Percentiles rank a stretch among this genome's conserved stretches.
Evolutionary conservation across 2,329 filamentous ascomycete genomes (phyloP).

Genomic region (Fulvia fulva): DNA sequence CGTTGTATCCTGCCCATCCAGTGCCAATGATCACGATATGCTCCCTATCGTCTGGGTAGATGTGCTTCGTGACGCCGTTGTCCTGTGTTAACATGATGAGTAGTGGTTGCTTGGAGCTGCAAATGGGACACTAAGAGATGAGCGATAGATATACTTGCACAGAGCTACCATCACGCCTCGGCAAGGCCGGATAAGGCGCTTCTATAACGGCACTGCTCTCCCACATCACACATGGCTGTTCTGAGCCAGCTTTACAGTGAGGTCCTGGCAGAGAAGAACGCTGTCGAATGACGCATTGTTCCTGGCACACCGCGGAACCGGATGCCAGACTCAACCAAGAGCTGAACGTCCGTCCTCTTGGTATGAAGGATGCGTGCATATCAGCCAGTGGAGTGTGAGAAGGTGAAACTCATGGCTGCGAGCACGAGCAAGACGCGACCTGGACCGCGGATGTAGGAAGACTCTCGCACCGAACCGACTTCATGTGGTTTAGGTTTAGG

Average conservation of each 20-base stretch:
- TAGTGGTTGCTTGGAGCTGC: neutral
- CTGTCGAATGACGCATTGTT: neutral
- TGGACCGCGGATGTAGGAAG: neutral
- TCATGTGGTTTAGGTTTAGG: neutral
- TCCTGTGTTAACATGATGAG: neutral
- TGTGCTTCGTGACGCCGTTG: neutral
- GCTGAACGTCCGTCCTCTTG: neutral
- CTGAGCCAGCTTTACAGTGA: neutral
- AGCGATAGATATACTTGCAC: neutral
- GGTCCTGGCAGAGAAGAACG: neutral
- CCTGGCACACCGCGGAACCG: neutral
- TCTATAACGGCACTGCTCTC: neutral
- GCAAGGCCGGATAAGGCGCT: neutral
- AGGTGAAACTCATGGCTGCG: neutral
- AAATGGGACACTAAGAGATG: neutral
- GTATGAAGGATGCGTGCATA: neutral
- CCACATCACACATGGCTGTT: neutral
- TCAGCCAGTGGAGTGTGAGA: neutral
- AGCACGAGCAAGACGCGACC: neutral
- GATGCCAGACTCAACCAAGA: neutral
- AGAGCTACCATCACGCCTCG: neutral
- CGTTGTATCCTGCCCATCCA: conserved; percentile 41
- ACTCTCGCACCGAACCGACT: neutral
- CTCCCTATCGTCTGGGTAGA: conserved; percentile 5
- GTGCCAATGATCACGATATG: conserved; percentile 36